Conservation (phyloP, 148 eudicot genomes). For the Rhododendron henanense region DNA sequence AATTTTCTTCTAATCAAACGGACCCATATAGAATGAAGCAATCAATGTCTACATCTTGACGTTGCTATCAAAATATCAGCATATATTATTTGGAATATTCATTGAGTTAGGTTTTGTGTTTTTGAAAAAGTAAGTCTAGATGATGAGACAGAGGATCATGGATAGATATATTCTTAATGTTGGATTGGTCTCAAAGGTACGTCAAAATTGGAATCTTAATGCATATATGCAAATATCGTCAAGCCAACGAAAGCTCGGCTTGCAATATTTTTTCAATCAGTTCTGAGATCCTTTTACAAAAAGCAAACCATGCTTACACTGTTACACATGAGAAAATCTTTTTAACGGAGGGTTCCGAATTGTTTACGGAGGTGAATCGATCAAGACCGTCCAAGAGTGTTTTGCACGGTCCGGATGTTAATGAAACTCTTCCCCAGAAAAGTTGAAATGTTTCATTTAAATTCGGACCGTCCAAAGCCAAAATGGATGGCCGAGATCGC, state of each 20-base stretch:
- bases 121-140: neutral
- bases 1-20: too few relatives aligned
- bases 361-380: too few relatives aligned
- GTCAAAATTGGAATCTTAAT: neutral
- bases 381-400: too few relatives aligned
- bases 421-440: too few relatives aligned
- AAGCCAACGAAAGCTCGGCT: neutral
- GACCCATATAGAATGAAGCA: neutral
- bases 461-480: too few relatives aligned
- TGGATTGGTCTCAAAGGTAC: neutral
- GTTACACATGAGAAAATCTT: too few relatives aligned
- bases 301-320: neutral
- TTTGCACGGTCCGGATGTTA: too few relatives aligned
- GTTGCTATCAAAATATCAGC: neutral
- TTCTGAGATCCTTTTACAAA: neutral
- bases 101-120: neutral
- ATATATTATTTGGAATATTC: neutral
- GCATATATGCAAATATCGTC: neutral
- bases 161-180: neutral
- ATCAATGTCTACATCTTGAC: neutral
- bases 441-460: too few relatives aligned
- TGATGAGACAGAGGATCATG: neutral
- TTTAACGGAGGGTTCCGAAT: too few relatives aligned
- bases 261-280: neutral
- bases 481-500: too few relatives aligned